Evolutionary conservation across 192 early-diverging fungal genomes (phyloP).

Genomic region (Diversispora eburnea): DNA sequence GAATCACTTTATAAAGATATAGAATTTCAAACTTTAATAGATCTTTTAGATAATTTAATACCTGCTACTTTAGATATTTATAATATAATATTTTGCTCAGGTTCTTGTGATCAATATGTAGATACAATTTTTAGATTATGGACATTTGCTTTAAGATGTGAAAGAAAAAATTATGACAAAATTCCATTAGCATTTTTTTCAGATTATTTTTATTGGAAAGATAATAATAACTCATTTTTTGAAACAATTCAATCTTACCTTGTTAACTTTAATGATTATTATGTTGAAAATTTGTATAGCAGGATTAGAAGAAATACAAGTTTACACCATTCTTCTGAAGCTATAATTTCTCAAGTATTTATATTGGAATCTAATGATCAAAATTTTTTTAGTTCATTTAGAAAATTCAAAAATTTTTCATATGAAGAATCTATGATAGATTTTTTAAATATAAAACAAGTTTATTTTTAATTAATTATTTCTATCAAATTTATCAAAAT

Average conservation of each 20-base stretch:
- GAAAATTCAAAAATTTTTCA: not conserved
- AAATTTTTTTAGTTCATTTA: not conserved
- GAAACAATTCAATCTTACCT: not conserved
- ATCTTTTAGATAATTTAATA: conserved; percentile 8
- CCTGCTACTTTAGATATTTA: conserved; percentile 1
- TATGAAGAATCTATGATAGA: not conserved
- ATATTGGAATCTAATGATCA: not conserved
- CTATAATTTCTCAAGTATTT: not conserved
- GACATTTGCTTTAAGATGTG: not conserved
- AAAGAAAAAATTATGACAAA: conserved; percentile 21
- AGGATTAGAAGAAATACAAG: not conserved
- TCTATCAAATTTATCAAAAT: not conserved
- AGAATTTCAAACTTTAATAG: not conserved
- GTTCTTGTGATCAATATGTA: not conserved
- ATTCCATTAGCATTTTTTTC: too few species aligned
- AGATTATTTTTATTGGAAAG: conserved; percentile 14
- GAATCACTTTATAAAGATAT: not conserved
- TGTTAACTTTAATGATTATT: too few species aligned
- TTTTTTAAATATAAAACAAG: not conserved
- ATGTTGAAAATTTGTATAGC: conserved; percentile 1
- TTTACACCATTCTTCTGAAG: not conserved
- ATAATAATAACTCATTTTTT: conserved; percentile 4
- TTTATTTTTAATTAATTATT: not conserved
- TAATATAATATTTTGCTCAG: not conserved
- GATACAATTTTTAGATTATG: not conserved